A percentile compares a stretch with the other conserved stretches of the same genome.
Evolutionary conservation across 306 rosid species (phyloP).

Genomic region (Inga laurina): DNA sequence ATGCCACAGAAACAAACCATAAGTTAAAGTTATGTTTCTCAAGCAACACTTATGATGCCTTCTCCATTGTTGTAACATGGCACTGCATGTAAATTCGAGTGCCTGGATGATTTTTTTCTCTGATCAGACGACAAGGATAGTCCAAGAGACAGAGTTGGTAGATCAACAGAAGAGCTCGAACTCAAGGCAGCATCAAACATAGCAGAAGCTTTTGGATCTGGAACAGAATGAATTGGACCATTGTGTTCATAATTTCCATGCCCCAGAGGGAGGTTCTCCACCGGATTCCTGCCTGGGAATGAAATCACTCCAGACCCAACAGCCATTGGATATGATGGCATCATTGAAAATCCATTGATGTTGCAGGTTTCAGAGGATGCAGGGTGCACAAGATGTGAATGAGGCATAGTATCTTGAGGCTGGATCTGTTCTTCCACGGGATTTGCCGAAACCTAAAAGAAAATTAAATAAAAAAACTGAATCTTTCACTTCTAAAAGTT

Average conservation of each 20-base stretch:
- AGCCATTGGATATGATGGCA: slow-evolving; percentile 40
- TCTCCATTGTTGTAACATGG: slow-evolving; percentile 63
- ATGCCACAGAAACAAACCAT: slow-evolving; percentile 36
- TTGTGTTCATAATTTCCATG: slow-evolving; percentile 41
- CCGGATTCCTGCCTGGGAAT: slow-evolving; percentile 44
- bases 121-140: slow-evolving; percentile 60
- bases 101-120: slow-evolving; percentile 49
- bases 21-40: slow-evolving; percentile 26
- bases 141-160: slow-evolving; percentile 56
- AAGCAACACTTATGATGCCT: slow-evolving; percentile 61
- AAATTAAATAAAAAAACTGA: neutral
- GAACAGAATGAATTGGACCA: slow-evolving; percentile 35
- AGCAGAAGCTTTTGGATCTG: slow-evolving; percentile 33
- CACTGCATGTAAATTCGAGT: slow-evolving; percentile 50
- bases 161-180: slow-evolving; percentile 39
- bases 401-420: slow-evolving; percentile 49
- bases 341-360: slow-evolving; percentile 43
- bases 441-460: slow-evolving; percentile 54
- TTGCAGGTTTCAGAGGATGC: slow-evolving; percentile 44
- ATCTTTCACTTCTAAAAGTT: neutral
- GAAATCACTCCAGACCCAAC: slow-evolving; percentile 40
- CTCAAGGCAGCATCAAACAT: slow-evolving; percentile 38
- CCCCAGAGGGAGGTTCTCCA: slow-evolving; percentile 41
- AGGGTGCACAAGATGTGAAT: slow-evolving; percentile 42
- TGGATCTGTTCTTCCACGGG: slow-evolving; percentile 62